phyloP scores from a whole-genome alignment of 163 green algal species.

The Prototheca wickerhamii region DNA sequence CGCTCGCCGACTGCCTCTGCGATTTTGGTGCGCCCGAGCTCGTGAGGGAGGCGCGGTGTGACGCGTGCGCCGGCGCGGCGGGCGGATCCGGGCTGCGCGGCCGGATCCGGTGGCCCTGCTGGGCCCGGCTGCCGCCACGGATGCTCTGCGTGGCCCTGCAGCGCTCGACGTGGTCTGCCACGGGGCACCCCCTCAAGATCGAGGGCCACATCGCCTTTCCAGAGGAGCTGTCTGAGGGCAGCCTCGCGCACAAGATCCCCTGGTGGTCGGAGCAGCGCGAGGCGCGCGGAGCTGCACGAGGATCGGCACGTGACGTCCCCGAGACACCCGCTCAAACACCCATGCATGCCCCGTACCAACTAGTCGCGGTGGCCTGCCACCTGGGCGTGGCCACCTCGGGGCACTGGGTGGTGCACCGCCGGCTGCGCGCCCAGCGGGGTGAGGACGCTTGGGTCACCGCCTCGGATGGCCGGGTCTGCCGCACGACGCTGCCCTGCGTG shows the following conservation, averaged over 20 bases:
- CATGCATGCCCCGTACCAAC: background rate
- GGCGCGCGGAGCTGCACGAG: background rate
- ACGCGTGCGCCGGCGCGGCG: background rate
- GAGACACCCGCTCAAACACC: too few relatives aligned
- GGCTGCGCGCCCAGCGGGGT: background rate
- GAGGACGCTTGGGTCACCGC: background rate
- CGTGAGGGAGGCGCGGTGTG: background rate
- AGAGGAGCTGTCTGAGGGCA: too few relatives aligned
- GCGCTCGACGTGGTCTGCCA: background rate
- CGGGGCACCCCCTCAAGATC: background rate
- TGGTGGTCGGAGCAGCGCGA: too few relatives aligned
- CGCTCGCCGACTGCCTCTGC: background rate
- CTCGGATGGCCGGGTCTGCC: background rate
- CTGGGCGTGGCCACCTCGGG: background rate
- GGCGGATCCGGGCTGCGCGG: background rate
- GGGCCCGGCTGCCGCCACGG: too few relatives aligned
- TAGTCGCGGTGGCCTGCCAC: background rate
- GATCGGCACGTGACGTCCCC: background rate
- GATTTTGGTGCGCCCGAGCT: background rate
- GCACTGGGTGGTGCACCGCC: background rate
- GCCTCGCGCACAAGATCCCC: too few relatives aligned
- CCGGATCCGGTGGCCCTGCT: too few relatives aligned
- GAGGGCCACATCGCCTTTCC: background rate
- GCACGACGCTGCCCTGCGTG: background rate
- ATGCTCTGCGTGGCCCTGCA: background rate